Conservation (phyloP, 208 protist species). For the Leishmania aethiopica region DNA sequence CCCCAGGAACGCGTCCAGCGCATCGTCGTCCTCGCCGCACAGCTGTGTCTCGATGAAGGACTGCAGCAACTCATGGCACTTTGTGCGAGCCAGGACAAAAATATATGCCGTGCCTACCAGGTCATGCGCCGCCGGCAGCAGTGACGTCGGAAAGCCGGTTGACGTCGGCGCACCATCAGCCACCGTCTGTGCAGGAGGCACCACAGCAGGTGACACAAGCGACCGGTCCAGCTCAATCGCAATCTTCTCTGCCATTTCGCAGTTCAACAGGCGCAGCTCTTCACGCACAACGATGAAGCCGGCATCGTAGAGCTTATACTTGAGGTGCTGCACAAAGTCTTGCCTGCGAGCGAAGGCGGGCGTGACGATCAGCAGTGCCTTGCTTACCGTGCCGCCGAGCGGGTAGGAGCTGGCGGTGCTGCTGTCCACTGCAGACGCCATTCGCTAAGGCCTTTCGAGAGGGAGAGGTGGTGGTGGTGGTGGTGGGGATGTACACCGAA, state of each 20-base stretch:
- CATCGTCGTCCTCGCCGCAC: constrained; percentile 46
- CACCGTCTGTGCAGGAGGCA: background rate
- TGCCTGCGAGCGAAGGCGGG: constrained; percentile 55
- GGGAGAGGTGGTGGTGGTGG: background rate
- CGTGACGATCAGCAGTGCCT: constrained; percentile 63
- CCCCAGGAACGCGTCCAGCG: constrained; percentile 18
- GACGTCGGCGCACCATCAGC: constrained; percentile 1
- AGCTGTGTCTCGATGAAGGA: constrained; percentile 50
- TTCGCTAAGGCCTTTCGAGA: background rate
- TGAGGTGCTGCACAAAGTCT: constrained; percentile 77
- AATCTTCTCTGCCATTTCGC: constrained; percentile 73
- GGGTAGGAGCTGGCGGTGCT: constrained; percentile 27
- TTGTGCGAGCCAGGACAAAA: constrained; percentile 71
- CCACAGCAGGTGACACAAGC: constrained; percentile 6
- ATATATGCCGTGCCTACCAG: constrained; percentile 73
- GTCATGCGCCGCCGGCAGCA: constrained; percentile 31
- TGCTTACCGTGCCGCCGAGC: constrained; percentile 68
- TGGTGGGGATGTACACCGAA: too few relatives aligned
- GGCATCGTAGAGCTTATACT: constrained; percentile 79
- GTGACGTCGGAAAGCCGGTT: constrained; percentile 23
- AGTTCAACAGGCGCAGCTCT: constrained; percentile 78
- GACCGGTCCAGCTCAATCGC: constrained; percentile 48
- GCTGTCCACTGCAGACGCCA: constrained; percentile 5
- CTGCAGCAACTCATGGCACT: constrained; percentile 66
- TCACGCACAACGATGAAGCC: constrained; percentile 87